Conservation (phyloP, 768 basidiomycete species). For the Boletus eberwhitei region DNA sequence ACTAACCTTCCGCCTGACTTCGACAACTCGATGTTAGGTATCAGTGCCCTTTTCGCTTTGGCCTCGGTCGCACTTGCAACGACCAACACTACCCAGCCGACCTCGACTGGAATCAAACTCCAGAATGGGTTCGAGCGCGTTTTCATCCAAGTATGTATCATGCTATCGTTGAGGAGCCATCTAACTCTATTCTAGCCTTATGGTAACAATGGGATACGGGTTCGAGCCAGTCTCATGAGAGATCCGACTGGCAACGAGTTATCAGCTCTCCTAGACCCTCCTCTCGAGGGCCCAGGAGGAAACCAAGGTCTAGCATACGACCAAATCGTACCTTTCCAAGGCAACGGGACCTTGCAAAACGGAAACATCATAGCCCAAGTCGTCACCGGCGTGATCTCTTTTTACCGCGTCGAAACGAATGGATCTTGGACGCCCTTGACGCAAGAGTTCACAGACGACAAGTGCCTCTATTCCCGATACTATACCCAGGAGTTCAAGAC, state of each 20-base stretch:
- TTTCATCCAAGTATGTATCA: slow-evolving; percentile 2
- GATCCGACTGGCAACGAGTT: not conserved
- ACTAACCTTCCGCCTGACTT: not conserved
- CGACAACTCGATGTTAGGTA: not conserved
- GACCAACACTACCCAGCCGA: slow-evolving; percentile 18
- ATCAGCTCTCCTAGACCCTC: not conserved
- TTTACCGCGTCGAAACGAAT: not conserved
- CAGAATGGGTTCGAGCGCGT: slow-evolving; percentile 37
- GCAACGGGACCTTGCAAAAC: not conserved
- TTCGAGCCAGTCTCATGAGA: not conserved
- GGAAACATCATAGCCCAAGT: not conserved
- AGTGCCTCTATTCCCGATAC: slow-evolving; percentile 17
- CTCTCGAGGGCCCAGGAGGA: not conserved
- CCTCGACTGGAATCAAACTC: slow-evolving; percentile 33
- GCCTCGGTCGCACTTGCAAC: not conserved
- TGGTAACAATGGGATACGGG: not conserved
- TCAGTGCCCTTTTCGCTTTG: not conserved
- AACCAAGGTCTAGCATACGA: not conserved
- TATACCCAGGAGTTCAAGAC: slow-evolving; percentile 15
- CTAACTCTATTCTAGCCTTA: not conserved
- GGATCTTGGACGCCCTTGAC: not conserved
- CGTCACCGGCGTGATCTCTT: not conserved
- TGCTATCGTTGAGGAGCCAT: not conserved
- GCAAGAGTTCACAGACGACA: slow-evolving; percentile 2
- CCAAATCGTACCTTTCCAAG: not conserved